A percentile compares a stretch with the other conserved stretches of the same genome.
Conservation (phyloP, 1,284 basidiomycete species). For the Stereum hirsutum region DNA sequence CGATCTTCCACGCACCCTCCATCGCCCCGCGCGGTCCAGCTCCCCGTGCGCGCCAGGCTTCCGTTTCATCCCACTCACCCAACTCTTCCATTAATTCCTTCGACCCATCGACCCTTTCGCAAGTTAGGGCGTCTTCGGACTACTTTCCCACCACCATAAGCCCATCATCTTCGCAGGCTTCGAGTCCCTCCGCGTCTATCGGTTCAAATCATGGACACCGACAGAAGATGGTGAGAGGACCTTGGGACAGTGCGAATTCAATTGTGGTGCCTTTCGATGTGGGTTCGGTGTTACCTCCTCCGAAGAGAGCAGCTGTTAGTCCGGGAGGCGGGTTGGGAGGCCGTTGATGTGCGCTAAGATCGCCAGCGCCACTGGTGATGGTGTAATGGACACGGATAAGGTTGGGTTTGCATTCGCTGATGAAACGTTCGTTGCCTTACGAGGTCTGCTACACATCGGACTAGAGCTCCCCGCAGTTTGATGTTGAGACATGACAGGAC, state of each 20-base stretch:
- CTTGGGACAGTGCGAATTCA: slow-evolving; percentile 48
- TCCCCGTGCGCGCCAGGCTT: slow-evolving; percentile 8
- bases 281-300: slow-evolving; percentile 32
- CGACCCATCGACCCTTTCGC: not conserved
- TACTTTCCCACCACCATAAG: not conserved
- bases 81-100: not conserved
- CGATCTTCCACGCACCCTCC: slow-evolving; percentile 33
- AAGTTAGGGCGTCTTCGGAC: not conserved
- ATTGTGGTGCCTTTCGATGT: slow-evolving; percentile 34
- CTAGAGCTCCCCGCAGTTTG: too few relatives aligned
- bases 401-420: too few relatives aligned
- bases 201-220: not conserved
- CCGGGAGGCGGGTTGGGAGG: too few relatives aligned
- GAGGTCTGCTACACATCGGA: too few relatives aligned
- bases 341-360: too few relatives aligned
- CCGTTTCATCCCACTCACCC: not conserved
- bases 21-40: slow-evolving; percentile 18
- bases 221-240: slow-evolving; percentile 27
- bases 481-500: too few relatives aligned
- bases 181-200: too few relatives aligned
- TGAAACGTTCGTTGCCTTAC: too few relatives aligned
- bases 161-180: not conserved
- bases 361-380: too few relatives aligned
- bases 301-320: slow-evolving; percentile 18
- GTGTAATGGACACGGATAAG: too few relatives aligned